A percentile compares a stretch with the other conserved stretches of the same genome.
Evolutionary conservation across 169 alveolate species (phyloP).

Genomic region (Theileria parva): DNA sequence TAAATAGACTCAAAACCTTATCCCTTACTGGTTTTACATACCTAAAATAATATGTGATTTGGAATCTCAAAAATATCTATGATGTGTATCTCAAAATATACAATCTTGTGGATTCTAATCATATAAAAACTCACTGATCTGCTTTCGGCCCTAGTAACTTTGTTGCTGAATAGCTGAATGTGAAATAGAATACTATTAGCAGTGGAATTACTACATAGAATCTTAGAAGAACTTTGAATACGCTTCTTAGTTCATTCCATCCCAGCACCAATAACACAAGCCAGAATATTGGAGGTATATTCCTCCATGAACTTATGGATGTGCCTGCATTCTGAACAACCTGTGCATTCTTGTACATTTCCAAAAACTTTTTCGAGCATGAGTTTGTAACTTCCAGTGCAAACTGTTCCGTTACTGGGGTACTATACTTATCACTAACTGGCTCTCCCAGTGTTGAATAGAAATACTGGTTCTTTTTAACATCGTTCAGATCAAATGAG

Average conservation of each 20-base stretch:
- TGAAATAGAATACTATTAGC: slow-evolving; percentile 39
- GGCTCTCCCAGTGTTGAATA: not conserved
- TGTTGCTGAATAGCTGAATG: slow-evolving; percentile 49
- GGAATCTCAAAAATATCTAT: not conserved
- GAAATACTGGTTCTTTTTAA: slow-evolving; percentile 8
- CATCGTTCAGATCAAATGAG: slow-evolving; percentile 8
- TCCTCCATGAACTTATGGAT: slow-evolving; percentile 66
- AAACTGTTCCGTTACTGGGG: not conserved
- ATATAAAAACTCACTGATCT: slow-evolving; percentile 7
- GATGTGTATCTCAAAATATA: not conserved
- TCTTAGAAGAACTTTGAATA: slow-evolving; percentile 59
- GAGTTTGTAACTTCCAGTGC: not conserved
- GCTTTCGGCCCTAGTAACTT: slow-evolving; percentile 60
- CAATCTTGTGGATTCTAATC: not conserved
- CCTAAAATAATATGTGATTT: not conserved
- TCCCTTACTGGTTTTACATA: not conserved
- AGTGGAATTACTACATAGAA: slow-evolving; percentile 70
- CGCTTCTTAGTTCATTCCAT: slow-evolving; percentile 72
- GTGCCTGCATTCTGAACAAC: slow-evolving; percentile 38
- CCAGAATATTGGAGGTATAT: slow-evolving; percentile 77
- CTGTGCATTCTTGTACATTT: slow-evolving; percentile 53
- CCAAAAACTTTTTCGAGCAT: slow-evolving; percentile 57
- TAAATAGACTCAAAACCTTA: slow-evolving; percentile 3
- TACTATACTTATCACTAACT: not conserved
- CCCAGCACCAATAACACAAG: slow-evolving; percentile 67